Base-by-base conservation (phyloP, 1,139 yeast species). In the Blastobotrys elegans region DNA sequence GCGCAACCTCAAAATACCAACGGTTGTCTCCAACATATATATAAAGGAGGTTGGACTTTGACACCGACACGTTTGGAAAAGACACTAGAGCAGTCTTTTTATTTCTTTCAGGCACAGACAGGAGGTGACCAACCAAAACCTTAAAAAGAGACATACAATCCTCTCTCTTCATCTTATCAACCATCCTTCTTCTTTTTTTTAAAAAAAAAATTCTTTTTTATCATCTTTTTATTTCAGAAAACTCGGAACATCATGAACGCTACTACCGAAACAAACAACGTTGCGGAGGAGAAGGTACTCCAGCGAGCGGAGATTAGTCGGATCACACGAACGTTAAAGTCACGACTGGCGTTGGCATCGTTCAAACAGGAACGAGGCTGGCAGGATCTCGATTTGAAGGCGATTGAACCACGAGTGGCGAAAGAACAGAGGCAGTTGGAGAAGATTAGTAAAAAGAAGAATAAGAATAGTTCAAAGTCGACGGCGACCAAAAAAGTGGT, bases 281-380 rank as follows among this genome's bases (percentile, higher is more conserved):
- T 30, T 13, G 32, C 36, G n/a, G 42, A 41, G 24, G 22, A 35
- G 21, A 64, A 65, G 40, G 69, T 69, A 22, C 61, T 69, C 40
- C 61, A 67, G 24, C 63, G 72, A 38, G 73, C 71, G 0, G 69
- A 68, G 50, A 67, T 68, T 47, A 63, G 71, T 16, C 55, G 70
- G 40, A 60, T 71, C 43, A 67, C 75, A 16, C 62, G 72, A 30
- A 63, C 65, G 44, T 61, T 71, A 34, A 70, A 70, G 49, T 62
- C 66, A 36, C 59, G 74, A 27, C 63, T 71, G 30, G 71, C 70
- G 16, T 55, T 67, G 36, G 75, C 75, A 4, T 61, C 70, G 24
- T 65, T 62, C 61, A 70, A 71, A 53, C 62, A 73, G 31, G 62
- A 64, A 48, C 58, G 70, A 14, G 72, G 72, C n/a, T 66, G 70